These are phyloP conservation scores for Galerina sulciceps DNA, from an alignment of 768 basidiomycete genomes.

Conservation along the genomic window DNA sequence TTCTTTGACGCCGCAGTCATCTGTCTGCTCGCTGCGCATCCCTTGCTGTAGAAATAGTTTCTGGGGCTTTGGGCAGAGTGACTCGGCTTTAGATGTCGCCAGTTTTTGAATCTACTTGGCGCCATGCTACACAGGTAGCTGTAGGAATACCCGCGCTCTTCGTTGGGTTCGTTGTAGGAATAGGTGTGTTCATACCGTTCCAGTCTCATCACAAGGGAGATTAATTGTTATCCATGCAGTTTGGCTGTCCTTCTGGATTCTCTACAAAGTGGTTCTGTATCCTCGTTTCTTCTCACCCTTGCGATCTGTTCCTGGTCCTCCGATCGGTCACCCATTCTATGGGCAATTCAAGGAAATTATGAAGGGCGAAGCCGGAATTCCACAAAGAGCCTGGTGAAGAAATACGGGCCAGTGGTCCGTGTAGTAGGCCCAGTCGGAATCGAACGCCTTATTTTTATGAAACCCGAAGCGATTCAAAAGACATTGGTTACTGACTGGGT, in stretches of 20 bases:
- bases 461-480: constrained; percentile 47
- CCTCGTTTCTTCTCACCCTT: constrained; percentile 34
- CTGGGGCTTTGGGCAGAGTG: neutral
- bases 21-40: neutral
- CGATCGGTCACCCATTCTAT: constrained; percentile 27
- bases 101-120: constrained; percentile 4
- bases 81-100: constrained; percentile 10
- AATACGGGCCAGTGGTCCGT: constrained; percentile 47
- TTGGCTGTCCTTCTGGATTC: constrained; percentile 11
- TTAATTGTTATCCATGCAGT: neutral
- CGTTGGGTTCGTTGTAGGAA: neutral
- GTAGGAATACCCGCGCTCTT: neutral
- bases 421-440: constrained; percentile 48
- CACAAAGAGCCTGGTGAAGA: constrained; percentile 49
- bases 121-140: neutral
- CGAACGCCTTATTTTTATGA: constrained; percentile 48
- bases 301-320: constrained; percentile 30
- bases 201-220: neutral
- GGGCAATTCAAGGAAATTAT: constrained; percentile 46
- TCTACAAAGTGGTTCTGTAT: constrained; percentile 33
- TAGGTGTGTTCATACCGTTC: neutral
- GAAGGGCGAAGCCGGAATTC: constrained; percentile 42
- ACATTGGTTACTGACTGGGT: constrained; percentile 49
- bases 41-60: neutral
- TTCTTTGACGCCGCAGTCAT: too few species aligned